Evolutionary conservation across 148 eudicot species (phyloP).

Genomic region (Chenopodium album): DNA sequence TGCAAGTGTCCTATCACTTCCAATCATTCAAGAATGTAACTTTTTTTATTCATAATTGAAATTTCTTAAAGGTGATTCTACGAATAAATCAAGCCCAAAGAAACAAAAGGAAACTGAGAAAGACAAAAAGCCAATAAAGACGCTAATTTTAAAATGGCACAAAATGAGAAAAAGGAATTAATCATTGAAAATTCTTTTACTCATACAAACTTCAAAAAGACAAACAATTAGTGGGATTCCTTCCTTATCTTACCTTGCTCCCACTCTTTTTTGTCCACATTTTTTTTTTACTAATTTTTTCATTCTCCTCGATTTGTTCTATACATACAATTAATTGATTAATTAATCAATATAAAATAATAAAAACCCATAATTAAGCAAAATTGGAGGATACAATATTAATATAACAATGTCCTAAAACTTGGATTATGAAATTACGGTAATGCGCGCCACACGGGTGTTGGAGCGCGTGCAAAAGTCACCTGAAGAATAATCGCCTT

Average conservation of each 20-base stretch:
- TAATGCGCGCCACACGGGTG: background rate
- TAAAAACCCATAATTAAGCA: background rate
- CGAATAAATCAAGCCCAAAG: constrained; percentile 26
- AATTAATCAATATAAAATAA: background rate
- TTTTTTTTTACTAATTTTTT: background rate
- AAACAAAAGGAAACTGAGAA: constrained; percentile 31
- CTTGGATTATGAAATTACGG: background rate
- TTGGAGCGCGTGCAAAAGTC: constrained; percentile 29
- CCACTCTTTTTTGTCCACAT: constrained; percentile 41
- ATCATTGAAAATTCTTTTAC: constrained; percentile 25
- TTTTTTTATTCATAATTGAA: background rate
- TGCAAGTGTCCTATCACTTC: background rate
- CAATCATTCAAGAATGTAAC: constrained; percentile 3
- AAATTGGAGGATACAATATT: background rate
- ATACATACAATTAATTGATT: background rate
- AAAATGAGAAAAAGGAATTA: constrained; percentile 29
- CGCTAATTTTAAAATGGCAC: constrained; percentile 18
- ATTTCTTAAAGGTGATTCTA: constrained; percentile 10
- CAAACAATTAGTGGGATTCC: constrained; percentile 51
- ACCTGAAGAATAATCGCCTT: background rate
- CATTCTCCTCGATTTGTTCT: background rate
- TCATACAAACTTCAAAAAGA: constrained; percentile 30
- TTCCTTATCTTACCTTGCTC: constrained; percentile 19
- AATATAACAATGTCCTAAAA: background rate
- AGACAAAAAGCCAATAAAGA: constrained; percentile 16